Evolutionary conservation across 768 basidiomycete species (phyloP).

Genomic region (Amanita rimosa): DNA sequence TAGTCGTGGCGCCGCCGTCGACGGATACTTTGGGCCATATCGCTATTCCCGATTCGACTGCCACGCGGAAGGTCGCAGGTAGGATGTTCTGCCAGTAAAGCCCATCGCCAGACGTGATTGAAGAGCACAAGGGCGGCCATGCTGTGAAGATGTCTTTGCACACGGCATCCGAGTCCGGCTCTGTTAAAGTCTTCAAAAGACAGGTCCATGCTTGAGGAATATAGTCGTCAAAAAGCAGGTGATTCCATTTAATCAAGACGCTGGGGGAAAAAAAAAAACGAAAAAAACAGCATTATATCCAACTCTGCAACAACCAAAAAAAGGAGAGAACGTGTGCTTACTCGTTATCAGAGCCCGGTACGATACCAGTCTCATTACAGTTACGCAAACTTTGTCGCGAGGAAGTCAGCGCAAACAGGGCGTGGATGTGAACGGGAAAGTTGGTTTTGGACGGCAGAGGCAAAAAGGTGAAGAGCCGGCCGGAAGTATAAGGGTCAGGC

Average conservation of each 20-base stretch:
- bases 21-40: constrained; percentile 5
- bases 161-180: constrained; percentile 4
- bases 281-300: background rate
- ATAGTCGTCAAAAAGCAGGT: constrained; percentile 28
- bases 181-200: constrained; percentile 21
- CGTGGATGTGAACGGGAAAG: constrained; percentile 36
- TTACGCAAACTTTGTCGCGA: constrained; percentile 35
- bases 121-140: constrained; percentile 26
- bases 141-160: constrained; percentile 21
- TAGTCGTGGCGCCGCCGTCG: background rate
- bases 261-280: constrained; percentile 14
- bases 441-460: constrained; percentile 34
- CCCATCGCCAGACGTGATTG: constrained; percentile 24
- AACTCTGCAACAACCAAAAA: background rate
- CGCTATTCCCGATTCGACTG: constrained; percentile 11
- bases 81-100: constrained; percentile 28
- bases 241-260: constrained; percentile 36
- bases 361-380: constrained; percentile 24
- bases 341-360: constrained; percentile 28
- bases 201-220: constrained; percentile 33
- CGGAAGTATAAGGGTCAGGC: constrained; percentile 12
- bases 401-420: constrained; percentile 32
- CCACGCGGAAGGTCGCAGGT: constrained; percentile 14
- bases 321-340: constrained; percentile 12
- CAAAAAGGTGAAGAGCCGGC: constrained; percentile 37